These are phyloP conservation scores for Cryptococcus sp. DNA, from an alignment of 1,284 basidiomycete species.

Conservation along the genomic window DNA sequence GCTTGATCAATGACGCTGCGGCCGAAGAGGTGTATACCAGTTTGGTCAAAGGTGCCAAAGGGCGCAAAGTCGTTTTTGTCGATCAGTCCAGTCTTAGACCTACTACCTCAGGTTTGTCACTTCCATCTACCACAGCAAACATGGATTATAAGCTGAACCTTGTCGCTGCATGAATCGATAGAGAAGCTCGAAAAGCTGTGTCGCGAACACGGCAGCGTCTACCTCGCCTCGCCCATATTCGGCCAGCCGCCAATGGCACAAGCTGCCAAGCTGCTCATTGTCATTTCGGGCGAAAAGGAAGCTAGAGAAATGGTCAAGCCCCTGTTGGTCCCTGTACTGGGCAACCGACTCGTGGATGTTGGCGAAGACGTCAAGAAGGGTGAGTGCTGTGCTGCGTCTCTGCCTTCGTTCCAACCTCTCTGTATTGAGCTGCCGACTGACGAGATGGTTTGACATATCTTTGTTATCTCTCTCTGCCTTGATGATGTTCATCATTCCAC, in stretches of 20 bases:
- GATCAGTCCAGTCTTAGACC: slow-evolving; percentile 39
- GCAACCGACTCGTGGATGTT: slow-evolving; percentile 31
- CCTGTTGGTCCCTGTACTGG: slow-evolving; percentile 22
- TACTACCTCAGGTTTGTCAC: slow-evolving; percentile 32
- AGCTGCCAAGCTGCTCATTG: slow-evolving; percentile 33
- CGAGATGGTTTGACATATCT: no score
- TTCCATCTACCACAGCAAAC: no score
- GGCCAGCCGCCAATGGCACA: slow-evolving; percentile 37
- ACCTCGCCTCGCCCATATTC: slow-evolving; percentile 40
- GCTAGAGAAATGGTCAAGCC: slow-evolving; percentile 24
- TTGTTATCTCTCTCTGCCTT: background rate
- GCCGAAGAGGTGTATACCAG: slow-evolving; percentile 26
- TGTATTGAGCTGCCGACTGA: background rate
- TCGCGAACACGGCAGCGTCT: slow-evolving; percentile 21
- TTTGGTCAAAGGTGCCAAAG: slow-evolving; percentile 17
- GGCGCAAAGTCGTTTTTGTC: slow-evolving; percentile 30
- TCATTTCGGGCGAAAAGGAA: slow-evolving; percentile 27
- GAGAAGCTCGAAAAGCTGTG: slow-evolving; percentile 30
- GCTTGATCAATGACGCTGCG: slow-evolving; percentile 39
- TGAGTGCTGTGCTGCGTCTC: slow-evolving; percentile 10
- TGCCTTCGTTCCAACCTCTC: background rate
- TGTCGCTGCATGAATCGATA: slow-evolving; percentile 6
- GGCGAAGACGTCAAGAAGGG: slow-evolving; percentile 43
- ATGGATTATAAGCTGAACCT: background rate
- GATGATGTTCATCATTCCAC: background rate